Conservation (phyloP, 148 eudicot species). For the Cornus kousa region DNA sequence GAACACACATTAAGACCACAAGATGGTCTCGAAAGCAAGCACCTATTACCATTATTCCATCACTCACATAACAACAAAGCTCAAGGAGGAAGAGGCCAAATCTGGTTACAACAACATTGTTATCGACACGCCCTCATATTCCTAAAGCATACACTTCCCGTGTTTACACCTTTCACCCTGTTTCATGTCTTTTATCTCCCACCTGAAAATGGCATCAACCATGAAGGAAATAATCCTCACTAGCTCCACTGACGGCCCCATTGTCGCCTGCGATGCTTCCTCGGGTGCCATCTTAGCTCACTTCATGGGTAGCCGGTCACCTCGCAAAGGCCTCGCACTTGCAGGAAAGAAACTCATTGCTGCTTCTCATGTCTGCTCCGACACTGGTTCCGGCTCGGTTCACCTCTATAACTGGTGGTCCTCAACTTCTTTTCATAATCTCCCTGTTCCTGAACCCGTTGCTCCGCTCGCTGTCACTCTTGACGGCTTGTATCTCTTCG, state of each 20-base stretch:
- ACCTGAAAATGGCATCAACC: conserved; percentile 14
- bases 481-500: conserved; percentile 19
- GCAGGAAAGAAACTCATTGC: conserved; percentile 19
- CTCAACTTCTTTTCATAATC: background rate
- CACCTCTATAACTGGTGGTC: conserved; percentile 30
- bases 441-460: conserved; percentile 24
- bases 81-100: conserved; percentile 6
- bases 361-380: conserved; percentile 22
- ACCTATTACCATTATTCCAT: too few relatives aligned
- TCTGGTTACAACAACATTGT: background rate
- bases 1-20: too few relatives aligned
- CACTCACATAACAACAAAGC: background rate
- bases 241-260: conserved; percentile 20
- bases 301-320: conserved; percentile 23
- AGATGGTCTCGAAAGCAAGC: too few relatives aligned
- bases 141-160: background rate
- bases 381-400: conserved; percentile 21
- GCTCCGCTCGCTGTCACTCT: conserved; percentile 22
- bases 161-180: background rate
- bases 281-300: conserved; percentile 8
- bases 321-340: conserved; percentile 19
- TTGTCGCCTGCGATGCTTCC: conserved; percentile 13
- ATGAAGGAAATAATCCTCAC: conserved; percentile 10
- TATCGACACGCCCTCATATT: background rate
- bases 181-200: background rate